Conservation (phyloP, 768 basidiomycete species). For the Sarcomyxa edulis region DNA sequence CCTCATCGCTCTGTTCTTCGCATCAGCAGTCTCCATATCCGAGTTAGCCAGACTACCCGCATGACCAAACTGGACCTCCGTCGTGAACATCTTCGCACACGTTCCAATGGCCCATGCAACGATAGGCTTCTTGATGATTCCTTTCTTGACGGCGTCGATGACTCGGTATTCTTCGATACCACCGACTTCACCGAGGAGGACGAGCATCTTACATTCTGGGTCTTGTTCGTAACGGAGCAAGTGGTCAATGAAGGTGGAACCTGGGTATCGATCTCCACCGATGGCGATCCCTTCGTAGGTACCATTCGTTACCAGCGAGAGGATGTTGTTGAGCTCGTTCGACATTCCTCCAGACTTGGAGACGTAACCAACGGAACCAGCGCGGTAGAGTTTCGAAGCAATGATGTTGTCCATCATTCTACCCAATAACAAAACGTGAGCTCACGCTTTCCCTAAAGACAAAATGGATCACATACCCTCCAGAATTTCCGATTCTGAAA, state of each 20-base stretch:
- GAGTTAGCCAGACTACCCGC: slow-evolving; percentile 98
- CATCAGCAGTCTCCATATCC: slow-evolving; percentile 94
- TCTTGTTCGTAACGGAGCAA: slow-evolving; percentile 96
- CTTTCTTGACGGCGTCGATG: slow-evolving; percentile 93
- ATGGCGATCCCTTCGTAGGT: slow-evolving; percentile 99
- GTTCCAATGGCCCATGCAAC: slow-evolving; percentile 99
- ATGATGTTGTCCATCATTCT: slow-evolving; percentile 99
- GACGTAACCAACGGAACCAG: slow-evolving; percentile 97
- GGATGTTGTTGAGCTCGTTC: slow-evolving; percentile 99
- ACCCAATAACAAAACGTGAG: slow-evolving; percentile 7
- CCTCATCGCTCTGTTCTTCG: slow-evolving; percentile 95
- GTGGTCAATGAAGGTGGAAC: slow-evolving; percentile 98
- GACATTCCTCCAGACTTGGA: slow-evolving; percentile 99
- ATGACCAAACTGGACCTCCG: slow-evolving; percentile 99
- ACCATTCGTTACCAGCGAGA: slow-evolving; percentile 93
- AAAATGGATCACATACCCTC: slow-evolving; percentile 55
- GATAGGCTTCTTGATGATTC: slow-evolving; percentile 95
- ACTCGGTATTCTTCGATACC: slow-evolving; percentile 99
- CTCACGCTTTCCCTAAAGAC: not conserved
- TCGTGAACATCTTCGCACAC: slow-evolving; percentile 99
- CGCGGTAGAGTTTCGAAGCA: slow-evolving; percentile 95
- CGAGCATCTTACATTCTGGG: slow-evolving; percentile 98
- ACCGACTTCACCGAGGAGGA: slow-evolving; percentile 97
- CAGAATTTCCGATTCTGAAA: slow-evolving; percentile 99
- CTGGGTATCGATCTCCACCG: slow-evolving; percentile 98